These are phyloP conservation scores for Teunomyces pallodes DNA, from an alignment of 805 yeast genomes.

Conservation along the genomic window DNA sequence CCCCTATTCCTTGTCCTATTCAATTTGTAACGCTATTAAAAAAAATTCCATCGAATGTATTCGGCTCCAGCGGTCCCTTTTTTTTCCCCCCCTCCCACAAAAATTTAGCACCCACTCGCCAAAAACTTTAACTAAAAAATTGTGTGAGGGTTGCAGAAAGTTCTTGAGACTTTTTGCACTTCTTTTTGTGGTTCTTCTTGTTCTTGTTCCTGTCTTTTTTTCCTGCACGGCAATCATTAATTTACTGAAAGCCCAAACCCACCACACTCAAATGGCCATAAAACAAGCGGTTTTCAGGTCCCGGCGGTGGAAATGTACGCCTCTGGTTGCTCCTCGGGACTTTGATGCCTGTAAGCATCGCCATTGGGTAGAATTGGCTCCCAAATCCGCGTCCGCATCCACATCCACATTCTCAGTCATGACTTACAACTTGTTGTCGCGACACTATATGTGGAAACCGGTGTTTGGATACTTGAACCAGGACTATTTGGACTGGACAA, in stretches of 20 bases:
- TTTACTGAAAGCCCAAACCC: neutral
- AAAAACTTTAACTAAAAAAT: no score
- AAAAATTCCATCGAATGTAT: no score
- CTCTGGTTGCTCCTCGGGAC: constrained; percentile 2
- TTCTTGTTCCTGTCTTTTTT: no score
- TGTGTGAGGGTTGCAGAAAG: no score
- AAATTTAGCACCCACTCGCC: no score
- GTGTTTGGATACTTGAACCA: constrained; percentile 52
- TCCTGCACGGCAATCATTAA: no score
- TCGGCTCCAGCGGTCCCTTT: no score
- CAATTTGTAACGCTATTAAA: no score
- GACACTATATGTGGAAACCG: constrained; percentile 59
- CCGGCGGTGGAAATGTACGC: neutral
- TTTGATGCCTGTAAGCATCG: constrained; percentile 24
- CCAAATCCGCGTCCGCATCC: neutral
- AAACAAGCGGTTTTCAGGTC: neutral
- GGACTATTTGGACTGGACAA: constrained; percentile 46
- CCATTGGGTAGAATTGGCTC: constrained; percentile 17
- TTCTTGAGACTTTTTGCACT: no score
- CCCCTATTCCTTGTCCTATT: no score
- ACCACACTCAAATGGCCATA: neutral
- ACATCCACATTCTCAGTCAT: constrained; percentile 23
- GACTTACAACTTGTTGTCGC: constrained; percentile 48
- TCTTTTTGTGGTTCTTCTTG: no score
- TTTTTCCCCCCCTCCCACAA: no score